Base-by-base conservation (phyloP, 2,329 filamentous ascomycete genomes). In the Lachnellula occidentalis region DNA sequence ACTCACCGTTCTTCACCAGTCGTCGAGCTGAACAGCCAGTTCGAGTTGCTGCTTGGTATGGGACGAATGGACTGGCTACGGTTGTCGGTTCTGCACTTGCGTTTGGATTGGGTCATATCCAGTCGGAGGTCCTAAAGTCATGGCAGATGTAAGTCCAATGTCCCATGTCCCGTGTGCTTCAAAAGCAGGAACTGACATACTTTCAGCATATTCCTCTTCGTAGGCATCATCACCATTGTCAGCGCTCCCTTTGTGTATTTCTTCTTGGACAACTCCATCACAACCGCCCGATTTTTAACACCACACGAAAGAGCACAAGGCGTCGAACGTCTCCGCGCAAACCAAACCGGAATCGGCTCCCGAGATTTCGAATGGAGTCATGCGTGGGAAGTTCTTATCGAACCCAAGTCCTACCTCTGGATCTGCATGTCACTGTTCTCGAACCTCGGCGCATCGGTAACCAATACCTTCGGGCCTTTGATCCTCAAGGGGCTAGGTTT, bases 331-430 rank as follows among this genome's bases (percentile, higher is more conserved):
- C 81, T 92, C 5, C 77, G 87, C 0, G 76, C 82, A 21, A 92
- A 92, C 62, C 83, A 90, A 66, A 88, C 88, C 56, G 88, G 88
- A 0, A 84, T 88, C 15, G 86, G 85, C 1, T 87, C 82, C 57
- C 83, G 83, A 59, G 78, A 87, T 58, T 88, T 86, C 70, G 87
- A 87, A 59, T 75, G 78, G 72, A 76, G 79, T 21, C 89, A 94
- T 58, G 73, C 87, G 1, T 74, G 78, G 15, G 77, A 82, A 56
- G 68, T 72, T 0, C 61, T 74, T 3, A 54, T 74, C 0, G 78
- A 81, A 52, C 71, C 73, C 15, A 80, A 81, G 66, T 78, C 74
- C 0, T 80, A 81, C 63, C 73, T 87, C 4, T 87, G 82, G 73
- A 72, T 86, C 48, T 76, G 67, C 24, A 80, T 87, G 72, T 73